These are phyloP conservation scores for Lepiota venenata DNA, from an alignment of 768 basidiomycete genomes.

Conservation along the genomic window DNA sequence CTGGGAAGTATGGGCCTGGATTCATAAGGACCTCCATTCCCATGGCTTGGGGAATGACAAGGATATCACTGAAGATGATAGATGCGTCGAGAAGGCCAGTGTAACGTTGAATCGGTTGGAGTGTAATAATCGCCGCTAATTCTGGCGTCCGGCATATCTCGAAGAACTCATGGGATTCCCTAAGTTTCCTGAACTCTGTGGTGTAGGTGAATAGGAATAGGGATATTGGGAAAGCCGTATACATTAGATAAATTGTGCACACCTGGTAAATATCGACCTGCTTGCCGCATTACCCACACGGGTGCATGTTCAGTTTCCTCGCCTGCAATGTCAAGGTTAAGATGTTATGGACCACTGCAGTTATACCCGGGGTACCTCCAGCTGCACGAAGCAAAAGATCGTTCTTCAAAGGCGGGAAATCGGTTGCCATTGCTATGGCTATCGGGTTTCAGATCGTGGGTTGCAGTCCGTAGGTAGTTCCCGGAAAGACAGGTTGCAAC, in stretches of 20 bases:
- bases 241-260: conserved; percentile 18
- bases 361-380: conserved; percentile 43
- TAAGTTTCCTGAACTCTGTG: conserved; percentile 85
- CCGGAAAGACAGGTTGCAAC: too few species aligned
- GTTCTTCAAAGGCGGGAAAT: conserved; percentile 78
- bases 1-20: conserved; percentile 85
- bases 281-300: conserved; percentile 99
- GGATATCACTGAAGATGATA: conserved; percentile 98
- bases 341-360: not conserved
- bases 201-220: not conserved
- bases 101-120: conserved; percentile 93
- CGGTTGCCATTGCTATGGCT: conserved; percentile 29
- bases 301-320: conserved; percentile 88
- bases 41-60: conserved; percentile 97
- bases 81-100: conserved; percentile 86
- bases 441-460: conserved; percentile 10
- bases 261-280: conserved; percentile 94
- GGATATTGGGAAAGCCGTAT: conserved; percentile 1
- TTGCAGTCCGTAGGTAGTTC: not conserved
- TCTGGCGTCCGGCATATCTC: conserved; percentile 91
- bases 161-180: conserved; percentile 89
- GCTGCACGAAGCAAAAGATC: conserved; percentile 90
- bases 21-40: conserved; percentile 96
- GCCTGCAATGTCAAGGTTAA: conserved; percentile 37
- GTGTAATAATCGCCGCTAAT: conserved; percentile 83